Base-by-base conservation (phyloP, 495 filamentous ascomycete genomes). In the Aspergillus avenaceus region DNA sequence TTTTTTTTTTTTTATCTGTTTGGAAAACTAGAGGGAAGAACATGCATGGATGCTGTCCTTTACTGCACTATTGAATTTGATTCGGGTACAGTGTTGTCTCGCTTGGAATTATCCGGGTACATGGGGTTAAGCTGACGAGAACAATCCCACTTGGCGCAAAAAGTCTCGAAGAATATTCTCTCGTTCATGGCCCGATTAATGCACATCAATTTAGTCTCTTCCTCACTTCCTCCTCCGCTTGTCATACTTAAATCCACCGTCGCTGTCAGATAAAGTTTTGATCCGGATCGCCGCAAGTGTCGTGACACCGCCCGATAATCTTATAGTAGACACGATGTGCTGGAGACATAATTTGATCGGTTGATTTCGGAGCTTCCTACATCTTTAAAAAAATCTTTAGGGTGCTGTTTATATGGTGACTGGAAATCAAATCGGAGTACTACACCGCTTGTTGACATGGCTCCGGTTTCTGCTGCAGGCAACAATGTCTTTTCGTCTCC, bases 251-350 rank as follows among this genome's bases (percentile, higher is more conserved):
- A 8, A 2, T 1, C 34, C 12, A 14, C 13, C 6, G 24, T 23
- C 36, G 14, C 23, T 24, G 11, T 23, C 34, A 21, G 8, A 7
- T 8, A 1, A 8, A 21, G 12, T 18, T 21, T 18, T 18, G 2
- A 8, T 18, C 14, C 6, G 1, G 11, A 7, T 8, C 9, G 16
- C 34, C 14, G 34, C 34, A 9, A 29, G 26, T 29, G 25, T 38
- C 47, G 22, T 38, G 12, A 49, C 47, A 37, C 34, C 23, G 25
- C 36, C 16, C n/a, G 24, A 28, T 11, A 38, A 41, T 49, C 25
- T 31, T 24, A 38, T 16, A 32, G 46, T 49, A 16, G 49, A 6
- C 51, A 53, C 26, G 29, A 53, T 53, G 51, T 38, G 31, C 41
- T 25, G 41, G 37, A 31, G 45, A 27, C 27, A 26, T 21, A 22